Conservation (phyloP, 805 yeast genomes). For the Candida michaelii region DNA sequence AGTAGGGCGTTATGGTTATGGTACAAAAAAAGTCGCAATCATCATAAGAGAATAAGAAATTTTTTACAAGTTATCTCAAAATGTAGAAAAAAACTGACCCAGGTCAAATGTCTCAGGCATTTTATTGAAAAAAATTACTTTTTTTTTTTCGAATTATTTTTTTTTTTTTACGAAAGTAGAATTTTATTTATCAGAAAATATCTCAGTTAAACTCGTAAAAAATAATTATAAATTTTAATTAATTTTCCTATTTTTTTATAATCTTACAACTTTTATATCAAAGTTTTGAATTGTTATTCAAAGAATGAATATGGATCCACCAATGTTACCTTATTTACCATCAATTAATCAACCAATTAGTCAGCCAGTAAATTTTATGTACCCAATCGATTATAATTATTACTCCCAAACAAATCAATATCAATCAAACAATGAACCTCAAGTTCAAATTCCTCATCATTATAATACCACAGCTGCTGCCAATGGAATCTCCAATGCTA, state of each 20-base stretch:
- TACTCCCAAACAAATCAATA: slow-evolving; percentile 3
- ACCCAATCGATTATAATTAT: slow-evolving; percentile 15
- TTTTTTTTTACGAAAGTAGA: slow-evolving; percentile 6
- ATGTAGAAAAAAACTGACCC: slow-evolving; percentile 4
- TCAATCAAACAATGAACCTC: slow-evolving; percentile 1
- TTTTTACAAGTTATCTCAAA: slow-evolving; percentile 6
- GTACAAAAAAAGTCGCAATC: slow-evolving; percentile 1
- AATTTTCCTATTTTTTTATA: slow-evolving; percentile 5
- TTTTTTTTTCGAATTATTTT: not conserved
- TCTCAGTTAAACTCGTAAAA: slow-evolving; percentile 5
- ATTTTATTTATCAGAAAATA: slow-evolving; percentile 1
- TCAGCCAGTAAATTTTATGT: slow-evolving; percentile 8
- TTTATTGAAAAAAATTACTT: not conserved
- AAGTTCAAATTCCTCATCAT: slow-evolving; percentile 5
- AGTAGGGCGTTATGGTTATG: slow-evolving; percentile 4
- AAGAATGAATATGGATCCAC: slow-evolving; percentile 14
- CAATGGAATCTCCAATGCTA: slow-evolving; percentile 2
- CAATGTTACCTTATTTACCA: slow-evolving; percentile 18
- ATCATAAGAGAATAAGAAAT: not conserved
- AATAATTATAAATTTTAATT: slow-evolving; percentile 7
- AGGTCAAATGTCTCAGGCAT: not conserved
- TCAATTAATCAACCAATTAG: slow-evolving; percentile 12
- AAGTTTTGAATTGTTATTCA: not conserved
- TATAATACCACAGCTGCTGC: slow-evolving; percentile 4
- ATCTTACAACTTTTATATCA: not conserved